Evolutionary conservation across 1,284 basidiomycete genomes (phyloP), one percentile per base, ranked within the genome.

Genomic region (Tilletia setariae): DNA sequence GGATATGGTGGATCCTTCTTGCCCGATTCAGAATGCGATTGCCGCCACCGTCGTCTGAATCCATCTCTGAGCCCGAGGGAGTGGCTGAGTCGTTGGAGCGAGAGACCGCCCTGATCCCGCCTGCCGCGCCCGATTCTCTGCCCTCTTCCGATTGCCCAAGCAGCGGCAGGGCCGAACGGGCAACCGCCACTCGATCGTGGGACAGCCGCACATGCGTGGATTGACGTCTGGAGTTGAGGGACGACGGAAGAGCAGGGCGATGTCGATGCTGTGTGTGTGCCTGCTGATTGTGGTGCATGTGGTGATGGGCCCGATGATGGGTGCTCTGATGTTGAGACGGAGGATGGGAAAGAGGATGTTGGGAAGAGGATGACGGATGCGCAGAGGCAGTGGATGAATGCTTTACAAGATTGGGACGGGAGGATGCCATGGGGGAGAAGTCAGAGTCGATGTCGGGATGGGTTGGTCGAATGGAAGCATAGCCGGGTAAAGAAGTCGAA

Each of bases 81-180:
- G 56, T 61, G n/a, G 30, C 56, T 30, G 56, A 40, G 13, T 30
- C 32, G 21, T 40, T 40, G 35, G 23, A 61, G 2, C 16, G 30
- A 2, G 56, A 66, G 19, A 64, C 67, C 43, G 77, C 75, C 19
- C 68, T 68, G 0, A 79, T 70, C 23, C 76, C 76, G n/a, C 74
- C 74, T 2, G 74, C 68, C 1, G 76, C 72, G 40, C 76, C 76
- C 23, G 72, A 74, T 28, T 77, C 73, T 23, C 73, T 64, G 11
- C 73, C 75, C 0, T 70, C 72, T 46, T 79, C 77, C 46, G 74
- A 73, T 13, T 67, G 66, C 6, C 77, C 76, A n/a, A 78, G 68
- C 30, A 76, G 71, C 1, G 74, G 68, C 66, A 67, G 40, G 28
- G 66, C 68, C 19, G 64, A 47, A 15, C 23, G 66, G 32, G 62